Evolutionary conservation across 2,329 filamentous ascomycete species (phyloP).

Genomic region (Ophiostoma australiae): DNA sequence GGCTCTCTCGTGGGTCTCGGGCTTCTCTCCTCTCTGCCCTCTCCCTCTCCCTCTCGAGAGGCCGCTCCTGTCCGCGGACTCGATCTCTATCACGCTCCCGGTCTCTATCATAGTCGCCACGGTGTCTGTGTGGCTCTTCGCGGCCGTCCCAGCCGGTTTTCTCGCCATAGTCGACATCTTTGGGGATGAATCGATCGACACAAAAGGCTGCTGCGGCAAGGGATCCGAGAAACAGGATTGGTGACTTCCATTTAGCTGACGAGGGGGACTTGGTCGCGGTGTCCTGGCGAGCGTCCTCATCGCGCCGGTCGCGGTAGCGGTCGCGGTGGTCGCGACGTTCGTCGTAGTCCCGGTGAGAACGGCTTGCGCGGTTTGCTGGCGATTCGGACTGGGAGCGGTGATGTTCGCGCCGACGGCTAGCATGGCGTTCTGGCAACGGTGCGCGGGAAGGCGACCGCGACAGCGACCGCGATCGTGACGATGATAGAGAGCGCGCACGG

Average conservation of each 20-base stretch:
- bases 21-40: not conserved
- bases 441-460: not conserved
- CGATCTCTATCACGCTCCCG: slow-evolving; percentile 1
- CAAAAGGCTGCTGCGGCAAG: slow-evolving; percentile 37
- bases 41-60: not conserved
- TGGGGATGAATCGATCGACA: slow-evolving; percentile 39
- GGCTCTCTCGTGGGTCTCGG: not conserved
- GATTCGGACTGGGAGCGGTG: slow-evolving; percentile 4
- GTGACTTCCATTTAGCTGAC: slow-evolving; percentile 32
- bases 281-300: not conserved
- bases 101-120: not conserved
- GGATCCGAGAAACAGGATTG: slow-evolving; percentile 38
- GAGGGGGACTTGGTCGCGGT: not conserved
- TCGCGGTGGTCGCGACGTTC: not conserved
- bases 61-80: not conserved
- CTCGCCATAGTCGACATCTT: slow-evolving; percentile 37
- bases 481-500: not conserved
- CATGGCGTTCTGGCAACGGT: not conserved
- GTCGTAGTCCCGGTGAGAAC: not conserved
- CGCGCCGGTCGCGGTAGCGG: not conserved
- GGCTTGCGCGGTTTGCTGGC: not conserved
- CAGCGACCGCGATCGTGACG: not conserved
- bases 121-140: slow-evolving; percentile 15
- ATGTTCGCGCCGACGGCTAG: not conserved
- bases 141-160: slow-evolving; percentile 35